Evolutionary conservation across 2,329 filamentous ascomycete species (phyloP).

Genomic region (Claviceps sp.): DNA sequence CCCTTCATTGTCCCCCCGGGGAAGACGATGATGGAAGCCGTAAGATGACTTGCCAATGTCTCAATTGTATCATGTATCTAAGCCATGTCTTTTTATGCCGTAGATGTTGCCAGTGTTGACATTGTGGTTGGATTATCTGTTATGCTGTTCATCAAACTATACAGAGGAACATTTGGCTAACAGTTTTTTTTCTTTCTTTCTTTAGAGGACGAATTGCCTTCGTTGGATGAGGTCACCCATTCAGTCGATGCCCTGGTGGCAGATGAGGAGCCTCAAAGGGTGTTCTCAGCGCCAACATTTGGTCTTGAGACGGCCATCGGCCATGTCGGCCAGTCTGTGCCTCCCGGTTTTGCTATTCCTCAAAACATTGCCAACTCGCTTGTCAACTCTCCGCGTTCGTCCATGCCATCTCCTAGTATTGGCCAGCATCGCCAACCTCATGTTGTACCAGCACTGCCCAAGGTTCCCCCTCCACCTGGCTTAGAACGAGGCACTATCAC

Average conservation of each 20-base stretch:
- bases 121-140: conserved; percentile 15
- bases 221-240: conserved; percentile 45
- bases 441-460: conserved; percentile 15
- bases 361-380: conserved; percentile 3
- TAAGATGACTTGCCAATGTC: conserved; percentile 31
- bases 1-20: conserved; percentile 27
- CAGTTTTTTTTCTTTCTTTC: conserved; percentile 27
- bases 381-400: conserved; percentile 3
- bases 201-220: conserved; percentile 50
- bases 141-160: conserved; percentile 16
- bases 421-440: conserved; percentile 10
- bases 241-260: conserved; percentile 59
- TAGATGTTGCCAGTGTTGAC: conserved; percentile 5
- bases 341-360: conserved; percentile 18
- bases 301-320: conserved; percentile 5
- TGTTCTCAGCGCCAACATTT: conserved; percentile 5
- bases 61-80: conserved; percentile 7
- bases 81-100: conserved; percentile 3
- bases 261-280: conserved; percentile 29
- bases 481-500: conserved; percentile 16
- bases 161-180: conserved; percentile 13
- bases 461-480: conserved; percentile 12
- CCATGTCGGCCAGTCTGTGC: conserved; percentile 13
- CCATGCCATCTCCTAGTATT: conserved; percentile 11
- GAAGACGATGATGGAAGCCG: conserved; percentile 51